phyloP scores from a whole-genome alignment of 2,329 filamentous ascomycete species.

The Trichoderma afroharzianum region DNA sequence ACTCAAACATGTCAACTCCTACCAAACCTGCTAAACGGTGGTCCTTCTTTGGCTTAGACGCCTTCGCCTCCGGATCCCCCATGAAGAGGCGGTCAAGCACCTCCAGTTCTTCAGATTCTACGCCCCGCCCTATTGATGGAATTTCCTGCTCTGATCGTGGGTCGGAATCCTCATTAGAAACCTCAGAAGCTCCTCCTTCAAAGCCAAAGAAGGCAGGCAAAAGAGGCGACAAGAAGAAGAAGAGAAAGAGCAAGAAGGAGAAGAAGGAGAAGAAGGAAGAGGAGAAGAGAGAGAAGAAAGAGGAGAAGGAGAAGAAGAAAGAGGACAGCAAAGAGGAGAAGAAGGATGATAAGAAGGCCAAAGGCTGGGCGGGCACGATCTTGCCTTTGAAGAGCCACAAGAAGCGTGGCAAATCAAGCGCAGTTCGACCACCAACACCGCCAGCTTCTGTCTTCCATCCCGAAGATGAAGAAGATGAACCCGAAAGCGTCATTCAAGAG shows the following conservation, averaged over 20 bases:
- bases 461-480: conserved; percentile 30
- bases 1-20: conserved; percentile 43
- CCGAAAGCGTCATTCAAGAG: conserved; percentile 23
- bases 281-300: conserved; percentile 47
- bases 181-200: conserved; percentile 20
- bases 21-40: conserved; percentile 54
- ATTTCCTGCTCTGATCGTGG: conserved; percentile 37
- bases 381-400: conserved; percentile 54
- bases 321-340: conserved; percentile 43
- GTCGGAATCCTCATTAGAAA: conserved; percentile 28
- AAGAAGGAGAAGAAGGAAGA: conserved; percentile 55
- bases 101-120: conserved; percentile 42
- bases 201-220: conserved; percentile 32
- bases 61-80: conserved; percentile 46
- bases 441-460: conserved; percentile 33
- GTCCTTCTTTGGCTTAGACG: conserved; percentile 61
- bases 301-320: conserved; percentile 33
- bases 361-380: conserved; percentile 66
- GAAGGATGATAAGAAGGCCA: conserved; percentile 71
- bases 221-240: conserved; percentile 49
- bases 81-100: conserved; percentile 46
- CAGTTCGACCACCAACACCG: conserved; percentile 45
- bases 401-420: conserved; percentile 40
- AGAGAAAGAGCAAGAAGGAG: conserved; percentile 67
- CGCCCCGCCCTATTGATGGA: conserved; percentile 27